Conservation (phyloP, 106 monocot genomes). For the Posidonia australis region DNA sequence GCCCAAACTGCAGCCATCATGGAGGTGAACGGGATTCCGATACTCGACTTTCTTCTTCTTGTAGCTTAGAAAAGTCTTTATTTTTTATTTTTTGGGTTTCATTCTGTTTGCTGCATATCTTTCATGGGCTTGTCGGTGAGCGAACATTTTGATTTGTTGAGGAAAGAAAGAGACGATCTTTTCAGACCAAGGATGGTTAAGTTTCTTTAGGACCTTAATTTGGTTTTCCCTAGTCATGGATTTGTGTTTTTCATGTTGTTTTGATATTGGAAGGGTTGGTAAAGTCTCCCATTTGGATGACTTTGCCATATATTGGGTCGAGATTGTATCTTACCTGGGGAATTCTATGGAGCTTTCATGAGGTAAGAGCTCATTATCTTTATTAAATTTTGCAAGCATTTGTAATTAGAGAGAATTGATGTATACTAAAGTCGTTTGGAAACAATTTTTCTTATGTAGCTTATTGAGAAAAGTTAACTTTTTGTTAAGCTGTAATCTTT, state of each 20-base stretch:
- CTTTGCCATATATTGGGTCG: constrained; percentile 60
- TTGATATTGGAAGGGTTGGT: constrained; percentile 38
- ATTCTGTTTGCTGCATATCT: constrained; percentile 24
- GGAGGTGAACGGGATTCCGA: constrained; percentile 24
- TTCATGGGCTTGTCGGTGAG: constrained; percentile 59
- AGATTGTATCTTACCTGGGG: constrained; percentile 72
- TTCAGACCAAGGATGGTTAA: too few species aligned
- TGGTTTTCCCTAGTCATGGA: not conserved
- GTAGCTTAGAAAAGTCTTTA: not conserved
- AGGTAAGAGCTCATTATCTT: constrained; percentile 23
- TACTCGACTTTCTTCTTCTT: not conserved
- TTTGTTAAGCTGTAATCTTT: too few species aligned
- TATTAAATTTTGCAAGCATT: not conserved
- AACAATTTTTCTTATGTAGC: too few species aligned
- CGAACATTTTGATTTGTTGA: not conserved
- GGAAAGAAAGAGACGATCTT: not conserved
- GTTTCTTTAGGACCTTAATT: too few species aligned
- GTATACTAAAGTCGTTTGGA: too few species aligned
- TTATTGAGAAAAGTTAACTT: too few species aligned
- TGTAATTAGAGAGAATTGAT: not conserved
- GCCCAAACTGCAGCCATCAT: constrained; percentile 59
- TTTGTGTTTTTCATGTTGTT: not conserved
- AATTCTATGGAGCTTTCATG: constrained; percentile 64
- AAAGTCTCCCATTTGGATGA: constrained; percentile 64
- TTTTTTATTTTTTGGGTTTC: not conserved